Evolutionary conservation across 2,329 filamentous ascomycete species (phyloP), one percentile per base, ranked within the genome.

Genomic region (Calonectria hongkongensis): DNA sequence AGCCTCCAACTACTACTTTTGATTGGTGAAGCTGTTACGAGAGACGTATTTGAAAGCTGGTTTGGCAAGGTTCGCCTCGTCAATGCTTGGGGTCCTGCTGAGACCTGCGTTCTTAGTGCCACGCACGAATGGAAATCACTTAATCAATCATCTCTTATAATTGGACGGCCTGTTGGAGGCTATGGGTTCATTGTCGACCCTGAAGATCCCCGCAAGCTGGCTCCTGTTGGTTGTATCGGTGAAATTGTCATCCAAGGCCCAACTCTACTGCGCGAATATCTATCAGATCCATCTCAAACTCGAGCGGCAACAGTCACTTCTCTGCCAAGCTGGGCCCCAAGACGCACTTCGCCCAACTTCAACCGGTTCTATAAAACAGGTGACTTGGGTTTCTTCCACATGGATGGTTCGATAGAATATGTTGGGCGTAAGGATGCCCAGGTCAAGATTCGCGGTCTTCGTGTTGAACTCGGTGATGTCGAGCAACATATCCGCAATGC

Each of bases 371-470:
- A 88, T 76, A 86, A 85, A 65, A 88, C 88, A 0, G 88, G 88
- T 7, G 88, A 89, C 72, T 80, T 89, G 43, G 87, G 87, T 28
- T 79, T 84, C 39, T 76, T 79, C 2, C 39, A 63, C 10, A 47
- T 63, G 0, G 82, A 87, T 65, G 85, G 85, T 1, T 79, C 78
- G 16, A 77, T 89, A 9, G 75, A 83, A 0, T 89, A 86, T 63
- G 75, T 88, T 41, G 89, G 89, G 43, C 84, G 90, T 18, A 90
- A 89, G 73, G 90, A 92, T 74, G 85, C 85, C 0, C 90, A 92
- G 76, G 85, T 91, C 64, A 92, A 92, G 79, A 81, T 92, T 10
- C 86, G 87, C 21, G 92, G 92, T 28, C 90, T 87, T 72, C 81
- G 89, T 66, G 84, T 90, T 63, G 92, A 89, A 81, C 83, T 89